A percentile compares a stretch with the other conserved stretches of the same genome.
phyloP scores from a whole-genome alignment of 768 basidiomycete species.

The Lentinula boryana region DNA sequence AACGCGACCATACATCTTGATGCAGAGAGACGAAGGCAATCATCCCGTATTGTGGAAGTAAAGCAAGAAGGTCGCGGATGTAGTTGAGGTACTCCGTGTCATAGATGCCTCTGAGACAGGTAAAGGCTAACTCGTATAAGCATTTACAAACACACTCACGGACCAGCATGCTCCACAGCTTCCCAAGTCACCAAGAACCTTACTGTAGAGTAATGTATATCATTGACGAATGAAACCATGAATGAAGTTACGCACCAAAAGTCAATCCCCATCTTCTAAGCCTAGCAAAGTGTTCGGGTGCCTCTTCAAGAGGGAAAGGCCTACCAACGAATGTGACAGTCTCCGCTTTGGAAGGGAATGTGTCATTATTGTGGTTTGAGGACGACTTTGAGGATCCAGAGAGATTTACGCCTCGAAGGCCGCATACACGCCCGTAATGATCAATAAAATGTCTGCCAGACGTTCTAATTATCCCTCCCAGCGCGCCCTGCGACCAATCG shows the following conservation, averaged over 20 bases:
- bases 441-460: constrained; percentile 84
- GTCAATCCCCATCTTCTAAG: constrained; percentile 84
- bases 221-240: background rate
- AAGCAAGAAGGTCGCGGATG: constrained; percentile 57
- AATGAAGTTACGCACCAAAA: constrained; percentile 48
- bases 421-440: constrained; percentile 70
- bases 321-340: constrained; percentile 81
- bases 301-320: constrained; percentile 88
- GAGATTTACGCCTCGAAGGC: constrained; percentile 80
- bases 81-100: constrained; percentile 82
- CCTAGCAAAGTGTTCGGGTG: constrained; percentile 76
- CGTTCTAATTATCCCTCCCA: constrained; percentile 53
- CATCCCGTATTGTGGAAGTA: constrained; percentile 69
- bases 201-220: constrained; percentile 36
- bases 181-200: constrained; percentile 97
- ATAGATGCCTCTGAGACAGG: constrained; percentile 60
- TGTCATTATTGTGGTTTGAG: constrained; percentile 55
- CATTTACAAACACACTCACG: constrained; percentile 44
- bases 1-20: constrained; percentile 96
- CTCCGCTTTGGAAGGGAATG: constrained; percentile 61
- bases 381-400: constrained; percentile 85
- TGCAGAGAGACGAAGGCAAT: constrained; percentile 77
- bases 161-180: constrained; percentile 89
- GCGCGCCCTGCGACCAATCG: constrained; percentile 59
- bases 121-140: background rate